Conservation (phyloP, 495 filamentous ascomycete species). For the Aspergillus conjunctus region DNA sequence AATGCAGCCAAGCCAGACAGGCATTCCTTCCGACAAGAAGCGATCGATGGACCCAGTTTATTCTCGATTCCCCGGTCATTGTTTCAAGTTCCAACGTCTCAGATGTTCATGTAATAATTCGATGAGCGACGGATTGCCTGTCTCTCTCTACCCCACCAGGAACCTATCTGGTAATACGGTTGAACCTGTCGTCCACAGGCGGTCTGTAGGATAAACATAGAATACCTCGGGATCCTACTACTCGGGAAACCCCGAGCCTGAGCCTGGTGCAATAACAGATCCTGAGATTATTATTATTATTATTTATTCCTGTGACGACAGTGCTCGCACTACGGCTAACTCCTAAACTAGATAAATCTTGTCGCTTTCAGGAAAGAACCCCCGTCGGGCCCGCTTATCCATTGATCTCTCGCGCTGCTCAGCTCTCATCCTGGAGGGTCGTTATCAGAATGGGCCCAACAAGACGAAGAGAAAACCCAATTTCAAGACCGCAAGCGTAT, state of each 20-base stretch:
- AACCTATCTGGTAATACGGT: not conserved
- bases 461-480: not conserved
- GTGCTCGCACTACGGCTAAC: not conserved
- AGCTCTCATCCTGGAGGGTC: constrained; percentile 2
- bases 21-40: no score
- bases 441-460: constrained; percentile 1
- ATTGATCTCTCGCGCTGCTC: not conserved
- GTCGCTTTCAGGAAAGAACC: not conserved
- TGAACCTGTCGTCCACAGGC: constrained; percentile 1
- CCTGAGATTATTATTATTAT: constrained; percentile 8
- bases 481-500: not conserved
- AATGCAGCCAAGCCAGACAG: no score
- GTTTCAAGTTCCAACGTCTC: no score
- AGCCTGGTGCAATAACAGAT: constrained; percentile 8
- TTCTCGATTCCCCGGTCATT: no score
- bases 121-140: not conserved
- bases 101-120: no score
- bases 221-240: constrained; percentile 11
- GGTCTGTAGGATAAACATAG: constrained; percentile 10
- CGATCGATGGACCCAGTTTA: no score
- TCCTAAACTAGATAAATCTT: constrained; percentile 1
- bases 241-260: constrained; percentile 17
- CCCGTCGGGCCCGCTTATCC: not conserved
- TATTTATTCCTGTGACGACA: not conserved
- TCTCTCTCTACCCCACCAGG: constrained; percentile 5